Evolutionary conservation across 2,329 filamentous ascomycete species (phyloP), one percentile per base, ranked within the genome.

Genomic region (Helotiales sp.): DNA sequence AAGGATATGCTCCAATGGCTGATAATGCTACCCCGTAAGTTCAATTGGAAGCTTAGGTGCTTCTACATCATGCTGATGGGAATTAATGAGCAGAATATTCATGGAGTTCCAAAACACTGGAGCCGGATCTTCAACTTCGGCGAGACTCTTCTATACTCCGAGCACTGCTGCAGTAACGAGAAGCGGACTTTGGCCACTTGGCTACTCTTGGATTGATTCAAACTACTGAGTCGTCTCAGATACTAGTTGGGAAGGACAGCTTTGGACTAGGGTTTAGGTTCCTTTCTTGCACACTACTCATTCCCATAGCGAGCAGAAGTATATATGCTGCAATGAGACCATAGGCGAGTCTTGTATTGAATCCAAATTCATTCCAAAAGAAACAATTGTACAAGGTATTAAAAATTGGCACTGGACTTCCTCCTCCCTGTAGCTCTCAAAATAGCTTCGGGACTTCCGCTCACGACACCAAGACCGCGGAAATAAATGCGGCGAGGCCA

Each of bases 121-220:
- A 24, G 61, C 49, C 13, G 61, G 61, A 22, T 55, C 30, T 13
- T 32, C 10, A 8, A 66, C 58, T 22, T 34, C 64, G 3, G 40
- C n/a, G 3, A 40, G 64, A 34, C 22, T 57, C 22, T 66, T 62
- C 58, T 58, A 66, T 24, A 66, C 64, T 2, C n/a, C 15, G 15
- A 59, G 47, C 6, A 66, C 58, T 6, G 64, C 57, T 7, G 24
- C 47, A 30, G 49, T 62, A 8, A 57, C 47, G 2, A 43, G 20
- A 8, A 43, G 15, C 10, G 17, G 15, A 43, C 11, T 40, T 3
- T 40, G 40, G 40, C 40, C 40, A 43, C 40, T n/a, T 43, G 40
- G 40, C 2, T 43, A 43, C 40, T 43, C 40, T 6, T 43, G 40
- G 40, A 43, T 43, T 43, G 40, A 43, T 20, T 4, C 40, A 20